Conservation (phyloP, 2,329 filamentous ascomycete genomes). For the Acrocalymma vagum region DNA sequence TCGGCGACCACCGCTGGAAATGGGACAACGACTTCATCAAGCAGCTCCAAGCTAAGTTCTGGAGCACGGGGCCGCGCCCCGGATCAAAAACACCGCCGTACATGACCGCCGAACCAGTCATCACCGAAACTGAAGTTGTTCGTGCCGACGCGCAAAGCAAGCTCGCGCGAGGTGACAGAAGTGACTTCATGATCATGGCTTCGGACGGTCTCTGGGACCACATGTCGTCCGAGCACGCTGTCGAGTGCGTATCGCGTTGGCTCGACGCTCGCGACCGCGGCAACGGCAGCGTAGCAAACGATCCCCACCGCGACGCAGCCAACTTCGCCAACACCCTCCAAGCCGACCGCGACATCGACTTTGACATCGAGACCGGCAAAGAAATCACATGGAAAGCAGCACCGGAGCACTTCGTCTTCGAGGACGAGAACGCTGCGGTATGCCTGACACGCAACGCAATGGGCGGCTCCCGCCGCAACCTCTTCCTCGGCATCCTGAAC, state of each 20-base stretch:
- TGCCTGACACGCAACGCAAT: slow-evolving; percentile 63
- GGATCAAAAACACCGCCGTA: slow-evolving; percentile 68
- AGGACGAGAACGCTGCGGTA: slow-evolving; percentile 62
- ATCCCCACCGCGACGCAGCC: slow-evolving; percentile 20
- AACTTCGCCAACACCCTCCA: slow-evolving; percentile 13
- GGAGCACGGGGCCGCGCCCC: slow-evolving; percentile 57
- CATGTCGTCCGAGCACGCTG: slow-evolving; percentile 65
- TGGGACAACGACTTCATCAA: slow-evolving; percentile 63
- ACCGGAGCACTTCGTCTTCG: slow-evolving; percentile 56
- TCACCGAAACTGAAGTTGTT: slow-evolving; percentile 65
- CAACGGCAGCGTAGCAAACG: slow-evolving; percentile 19
- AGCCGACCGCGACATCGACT: slow-evolving; percentile 45
- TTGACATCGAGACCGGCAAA: slow-evolving; percentile 39
- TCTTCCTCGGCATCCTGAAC: slow-evolving; percentile 51
- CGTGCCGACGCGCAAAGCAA: slow-evolving; percentile 32
- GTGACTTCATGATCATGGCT: slow-evolving; percentile 71
- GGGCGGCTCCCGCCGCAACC: slow-evolving; percentile 54
- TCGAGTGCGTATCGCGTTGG: slow-evolving; percentile 67
- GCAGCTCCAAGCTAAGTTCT: slow-evolving; percentile 57
- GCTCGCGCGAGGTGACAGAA: slow-evolving; percentile 28
- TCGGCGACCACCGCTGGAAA: slow-evolving; percentile 75
- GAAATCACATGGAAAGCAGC: slow-evolving; percentile 52
- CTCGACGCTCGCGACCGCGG: slow-evolving; percentile 49
- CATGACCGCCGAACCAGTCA: slow-evolving; percentile 71
- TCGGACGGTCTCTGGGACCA: slow-evolving; percentile 74